Evolutionary conservation across 2,329 filamentous ascomycete genomes (phyloP), one percentile per base, ranked within the genome.

Genomic region (Colletotrichum tabaci): DNA sequence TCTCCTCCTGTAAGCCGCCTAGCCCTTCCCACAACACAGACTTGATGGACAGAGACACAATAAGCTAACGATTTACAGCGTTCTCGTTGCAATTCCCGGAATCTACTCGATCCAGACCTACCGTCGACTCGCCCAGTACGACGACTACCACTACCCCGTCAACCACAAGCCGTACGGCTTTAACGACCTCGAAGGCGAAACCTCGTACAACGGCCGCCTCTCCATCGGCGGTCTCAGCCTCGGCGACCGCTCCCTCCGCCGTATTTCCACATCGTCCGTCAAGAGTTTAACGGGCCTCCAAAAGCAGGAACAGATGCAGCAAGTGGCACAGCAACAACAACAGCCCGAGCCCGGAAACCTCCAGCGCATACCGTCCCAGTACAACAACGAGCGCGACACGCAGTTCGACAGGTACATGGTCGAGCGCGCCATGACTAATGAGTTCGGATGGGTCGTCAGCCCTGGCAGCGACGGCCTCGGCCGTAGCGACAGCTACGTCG

Each of bases 111-210:
- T 86, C 62, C 74, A 81, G 60, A 82, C 80, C 38, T 88, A 87
- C 78, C 85, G 84, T 61, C 84, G 86, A 18, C 79, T 88, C 15
- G 78, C 84, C 23, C 76, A 81, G 40, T 86, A 87, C 76, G 85
- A 89, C 74, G 84, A 87, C 74, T 87, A 89, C 74, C 79, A 84
- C 71, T 81, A 86, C 49, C 83, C 87, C 10, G 79, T 82, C 71
- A 87, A 88, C 77, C 80, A 85, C 71, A 87, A 88, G 74, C 78
- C 81, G 18, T 87, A 83, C 75, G 85, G 86, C 52, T 87, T 84
- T 79, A 75, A 74, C 73, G 73, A 75, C 67, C 67, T 76, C 49
- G 73, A 78, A 74, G 74, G 55, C 73, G 72, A 40, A 73, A 52
- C 70, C 1, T 75, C 15, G 35, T 73, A 35, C 52, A 68, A 26